These are phyloP conservation scores for Rhodamnia argentea DNA, from an alignment of 345 rosid genomes.

Conservation along the genomic window DNA sequence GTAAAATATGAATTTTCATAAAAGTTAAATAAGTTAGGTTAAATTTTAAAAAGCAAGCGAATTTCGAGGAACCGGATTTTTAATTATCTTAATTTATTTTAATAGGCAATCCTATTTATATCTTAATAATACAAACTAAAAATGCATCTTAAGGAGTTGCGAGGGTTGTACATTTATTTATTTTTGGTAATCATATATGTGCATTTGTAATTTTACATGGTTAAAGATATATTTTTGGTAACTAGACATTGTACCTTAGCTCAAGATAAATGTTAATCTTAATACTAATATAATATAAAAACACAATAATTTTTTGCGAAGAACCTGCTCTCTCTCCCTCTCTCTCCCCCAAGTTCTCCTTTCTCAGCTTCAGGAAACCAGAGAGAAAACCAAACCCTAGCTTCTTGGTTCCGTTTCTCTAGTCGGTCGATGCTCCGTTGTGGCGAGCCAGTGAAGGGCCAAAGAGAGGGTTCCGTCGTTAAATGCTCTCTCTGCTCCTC, in stretches of 20 bases:
- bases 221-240: not conserved
- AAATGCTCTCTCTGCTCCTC: constrained; percentile 38
- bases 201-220: not conserved
- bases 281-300: not conserved
- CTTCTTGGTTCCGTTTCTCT: not conserved
- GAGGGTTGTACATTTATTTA: no score
- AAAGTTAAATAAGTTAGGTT: not conserved
- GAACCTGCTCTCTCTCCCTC: not conserved
- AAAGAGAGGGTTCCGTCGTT: constrained; percentile 28
- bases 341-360: not conserved
- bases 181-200: no score
- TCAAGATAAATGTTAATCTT: not conserved
- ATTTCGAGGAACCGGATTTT: not conserved
- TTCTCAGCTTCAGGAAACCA: not conserved
- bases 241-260: not conserved
- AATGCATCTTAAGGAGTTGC: not conserved
- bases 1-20: not conserved
- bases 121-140: not conserved
- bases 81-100: not conserved
- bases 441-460: constrained; percentile 21
- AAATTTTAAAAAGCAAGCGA: not conserved
- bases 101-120: not conserved
- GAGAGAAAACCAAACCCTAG: not conserved
- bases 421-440: constrained; percentile 32
- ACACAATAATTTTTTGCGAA: not conserved